These are phyloP conservation scores for Fusarium succisae DNA, from an alignment of 2,329 filamentous ascomycete genomes.

Conservation along the genomic window DNA sequence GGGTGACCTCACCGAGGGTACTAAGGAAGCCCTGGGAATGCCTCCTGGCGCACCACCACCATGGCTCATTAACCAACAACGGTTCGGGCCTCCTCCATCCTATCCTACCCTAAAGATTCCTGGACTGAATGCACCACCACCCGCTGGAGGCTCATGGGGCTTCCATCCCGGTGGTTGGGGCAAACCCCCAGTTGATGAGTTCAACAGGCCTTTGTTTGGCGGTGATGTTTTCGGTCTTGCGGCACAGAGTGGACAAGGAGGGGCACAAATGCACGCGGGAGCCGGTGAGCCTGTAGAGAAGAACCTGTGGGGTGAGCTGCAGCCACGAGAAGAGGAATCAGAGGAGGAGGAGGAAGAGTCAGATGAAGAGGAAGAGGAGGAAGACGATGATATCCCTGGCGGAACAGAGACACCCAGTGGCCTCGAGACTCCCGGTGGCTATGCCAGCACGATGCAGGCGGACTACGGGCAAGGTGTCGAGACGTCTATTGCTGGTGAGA, in stretches of 20 bases:
- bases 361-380: slow-evolving; percentile 72
- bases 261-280: slow-evolving; percentile 48
- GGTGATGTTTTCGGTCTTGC: slow-evolving; percentile 92
- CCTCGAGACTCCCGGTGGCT: slow-evolving; percentile 81
- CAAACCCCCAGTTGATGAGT: slow-evolving; percentile 93
- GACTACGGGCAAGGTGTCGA: slow-evolving; percentile 77
- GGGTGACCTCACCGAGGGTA: slow-evolving; percentile 86
- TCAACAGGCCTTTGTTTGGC: slow-evolving; percentile 89
- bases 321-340: slow-evolving; percentile 78
- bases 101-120: slow-evolving; percentile 96
- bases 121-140: slow-evolving; percentile 91
- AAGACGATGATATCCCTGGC: slow-evolving; percentile 68
- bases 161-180: slow-evolving; percentile 96
- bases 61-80: slow-evolving; percentile 97
- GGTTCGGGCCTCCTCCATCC: slow-evolving; percentile 90
- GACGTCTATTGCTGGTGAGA: slow-evolving; percentile 83
- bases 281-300: slow-evolving; percentile 84
- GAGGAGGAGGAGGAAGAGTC: slow-evolving; percentile 77
- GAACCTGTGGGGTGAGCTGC: slow-evolving; percentile 90
- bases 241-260: slow-evolving; percentile 49
- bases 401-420: slow-evolving; percentile 80
- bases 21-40: slow-evolving; percentile 94
- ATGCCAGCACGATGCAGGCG: slow-evolving; percentile 81
- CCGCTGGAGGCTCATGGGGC: slow-evolving; percentile 89
- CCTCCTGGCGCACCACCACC: slow-evolving; percentile 91